Base-by-base conservation (phyloP, 257 asterid genomes). In the Nyctanthes arbortristis region DNA sequence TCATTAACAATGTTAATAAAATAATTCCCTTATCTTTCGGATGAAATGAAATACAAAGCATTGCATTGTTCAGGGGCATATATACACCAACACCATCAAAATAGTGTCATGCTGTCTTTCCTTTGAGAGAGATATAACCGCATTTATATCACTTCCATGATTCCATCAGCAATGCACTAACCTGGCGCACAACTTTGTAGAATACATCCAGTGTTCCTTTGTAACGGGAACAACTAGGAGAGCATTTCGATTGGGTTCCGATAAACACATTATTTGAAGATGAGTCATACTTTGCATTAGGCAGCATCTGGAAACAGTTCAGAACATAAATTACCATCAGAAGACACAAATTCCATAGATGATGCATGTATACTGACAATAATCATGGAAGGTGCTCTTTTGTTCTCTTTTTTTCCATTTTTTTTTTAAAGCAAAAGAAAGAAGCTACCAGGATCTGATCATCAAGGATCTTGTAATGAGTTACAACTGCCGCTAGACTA, bases 171-270 rank as follows among this genome's bases (percentile, higher is more conserved):
- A 69, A 9, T 56, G 63, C 31, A 80, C 95, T 55, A 72, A 91
- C 97, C 96, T 92, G 92, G 7, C 81, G 90, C 52, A 73, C 74
- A 52, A 91, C 84, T 86, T 85, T 91, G 77, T 71, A 72, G 55
- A 91, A 78, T 59, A 92, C 90, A 84, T 92, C 97, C 59, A 84
- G 43, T 3, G 97, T 87, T 78, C 97, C 92, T 76, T 77, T 85
- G 72, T 89, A 92, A 18, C 84, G 89, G 39, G 74, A 68, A 77
- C 83, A 77, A 54, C 83, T 88, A 9, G 92, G 73, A 43, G 87
- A 67, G 78, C 89, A 78, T 27, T 80, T 33, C 24, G 85, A 77
- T 63, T 75, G 89, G 68, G 80, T 67, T 56, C 81, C 78, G 36
- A 35, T 14, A 54, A 82, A 45, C 37, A 82, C 77, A 56, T 74